Conservation (phyloP, 306 rosid genomes). For the Cucumis cinereus region DNA sequence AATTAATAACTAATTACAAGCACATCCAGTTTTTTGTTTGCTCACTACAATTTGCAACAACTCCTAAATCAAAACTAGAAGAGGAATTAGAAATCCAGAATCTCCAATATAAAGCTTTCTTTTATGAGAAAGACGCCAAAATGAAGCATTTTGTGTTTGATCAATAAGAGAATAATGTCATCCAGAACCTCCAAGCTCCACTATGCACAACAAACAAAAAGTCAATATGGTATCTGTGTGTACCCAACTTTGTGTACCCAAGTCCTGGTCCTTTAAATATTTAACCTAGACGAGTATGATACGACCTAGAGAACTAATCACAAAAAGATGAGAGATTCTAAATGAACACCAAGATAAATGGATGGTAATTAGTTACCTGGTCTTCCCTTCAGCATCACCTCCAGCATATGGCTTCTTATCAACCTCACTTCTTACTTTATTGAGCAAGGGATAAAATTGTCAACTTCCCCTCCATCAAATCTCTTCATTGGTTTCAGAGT, state of each 20-base stretch:
- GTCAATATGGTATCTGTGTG: conserved; percentile 31
- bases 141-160: no score
- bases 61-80: background rate
- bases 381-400: conserved; percentile 55
- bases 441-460: conserved; percentile 88
- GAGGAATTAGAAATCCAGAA: background rate
- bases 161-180: background rate
- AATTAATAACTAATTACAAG: background rate
- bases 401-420: conserved; percentile 73
- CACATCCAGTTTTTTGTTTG: background rate
- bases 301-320: background rate
- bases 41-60: conserved; percentile 1
- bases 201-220: background rate
- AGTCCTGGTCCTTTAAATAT: background rate
- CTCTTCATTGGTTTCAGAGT: conserved; percentile 88
- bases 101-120: no score
- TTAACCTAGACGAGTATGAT: background rate
- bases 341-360: background rate
- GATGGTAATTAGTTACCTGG: conserved; percentile 35
- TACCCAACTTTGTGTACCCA: conserved; percentile 78
- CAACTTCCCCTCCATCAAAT: conserved; percentile 90
- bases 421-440: conserved; percentile 90
- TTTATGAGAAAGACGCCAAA: no score
- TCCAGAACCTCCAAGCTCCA: background rate
- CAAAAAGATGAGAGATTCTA: background rate